Evolutionary conservation across 306 rosid genomes (phyloP).

Genomic region (Gastrolobium bilobum): DNA sequence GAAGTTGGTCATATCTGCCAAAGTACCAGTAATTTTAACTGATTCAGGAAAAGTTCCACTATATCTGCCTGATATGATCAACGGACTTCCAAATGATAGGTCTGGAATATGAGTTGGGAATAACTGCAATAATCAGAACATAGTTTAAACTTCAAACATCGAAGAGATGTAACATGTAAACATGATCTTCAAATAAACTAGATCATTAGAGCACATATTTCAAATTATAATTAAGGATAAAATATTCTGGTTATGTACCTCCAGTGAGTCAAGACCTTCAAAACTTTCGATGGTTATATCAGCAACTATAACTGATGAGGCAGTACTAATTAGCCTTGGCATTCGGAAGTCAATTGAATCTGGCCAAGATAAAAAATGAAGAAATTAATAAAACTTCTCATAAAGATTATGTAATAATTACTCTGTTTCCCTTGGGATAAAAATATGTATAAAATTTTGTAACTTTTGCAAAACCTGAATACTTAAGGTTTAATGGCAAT

Average conservation of each 20-base stretch:
- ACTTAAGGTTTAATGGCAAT: slow-evolving; percentile 8
- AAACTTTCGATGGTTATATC: slow-evolving; percentile 65
- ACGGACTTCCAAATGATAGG: slow-evolving; percentile 76
- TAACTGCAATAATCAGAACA: slow-evolving; percentile 62
- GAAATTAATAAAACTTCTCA: not conserved
- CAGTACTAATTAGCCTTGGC: slow-evolving; percentile 68
- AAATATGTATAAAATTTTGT: not conserved
- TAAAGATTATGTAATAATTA: slow-evolving; percentile 15
- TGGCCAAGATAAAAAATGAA: slow-evolving; percentile 40
- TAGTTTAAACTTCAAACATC: slow-evolving; percentile 32
- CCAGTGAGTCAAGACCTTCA: slow-evolving; percentile 76
- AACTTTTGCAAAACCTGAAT: slow-evolving; percentile 27
- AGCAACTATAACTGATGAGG: slow-evolving; percentile 74
- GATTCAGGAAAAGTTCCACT: slow-evolving; percentile 75
- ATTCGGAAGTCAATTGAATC: slow-evolving; percentile 71
- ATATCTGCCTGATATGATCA: slow-evolving; percentile 91
- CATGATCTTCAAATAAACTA: slow-evolving; percentile 27
- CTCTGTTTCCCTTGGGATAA: not conserved
- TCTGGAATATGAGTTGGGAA: slow-evolving; percentile 79
- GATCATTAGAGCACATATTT: slow-evolving; percentile 16
- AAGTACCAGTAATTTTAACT: slow-evolving; percentile 72
- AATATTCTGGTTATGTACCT: slow-evolving; percentile 61
- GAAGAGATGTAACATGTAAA: slow-evolving; percentile 25
- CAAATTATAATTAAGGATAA: slow-evolving; percentile 30
- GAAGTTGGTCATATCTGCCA: slow-evolving; percentile 76